Base-by-base conservation (phyloP, 768 basidiomycete species). In the Dioszegia crocea region DNA sequence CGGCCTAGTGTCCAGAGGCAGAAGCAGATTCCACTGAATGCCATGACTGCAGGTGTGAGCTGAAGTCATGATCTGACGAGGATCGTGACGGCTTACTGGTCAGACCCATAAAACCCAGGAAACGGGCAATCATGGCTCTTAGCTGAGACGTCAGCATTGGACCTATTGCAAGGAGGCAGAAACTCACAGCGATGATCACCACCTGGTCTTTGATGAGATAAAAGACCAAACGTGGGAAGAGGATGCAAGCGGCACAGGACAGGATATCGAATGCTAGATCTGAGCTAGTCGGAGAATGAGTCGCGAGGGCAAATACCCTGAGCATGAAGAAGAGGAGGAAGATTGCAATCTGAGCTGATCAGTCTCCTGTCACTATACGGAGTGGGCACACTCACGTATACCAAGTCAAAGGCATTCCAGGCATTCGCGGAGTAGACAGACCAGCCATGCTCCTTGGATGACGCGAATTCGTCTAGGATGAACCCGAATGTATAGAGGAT, bases 401-500 rank as follows among this genome's bases (percentile, higher is more conserved):
- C 89, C 56, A 73, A 56, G 46, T 76, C 91, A 65, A 93, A 91
- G 4, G 84, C 86, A 70, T 91, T 93, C 91, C 91, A 94, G 63
- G 92, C 84, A 38, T 58, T 59, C 31, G 59, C 40, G 29, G 23
- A 81, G 89, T 78, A 68, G 90, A 89, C 85, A 44, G 83, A 82
- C 88, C 88, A 91, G 24, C 91, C 90, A 68, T 92, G 85, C 74
- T 92, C 89, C 49, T 84, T 88, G 0, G 87, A 84, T 4, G 89
- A 84, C 0, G 91, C 90, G 73, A 93, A 92, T 76, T 94, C 91
- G 60, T 88, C 88, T 38, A 96, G 75, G 3, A 86, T 79, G 65
- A 94, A 91, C 1, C 90, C 90, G 4, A 81, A 77, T 0, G 85
- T 86, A 64, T 90, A 86, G 12, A 91, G 65, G 48, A 90, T 82